Percentiles rank a stretch among this genome's conserved stretches.
phyloP scores from a whole-genome alignment of 495 filamentous ascomycete species.

The Cercophora samala region DNA sequence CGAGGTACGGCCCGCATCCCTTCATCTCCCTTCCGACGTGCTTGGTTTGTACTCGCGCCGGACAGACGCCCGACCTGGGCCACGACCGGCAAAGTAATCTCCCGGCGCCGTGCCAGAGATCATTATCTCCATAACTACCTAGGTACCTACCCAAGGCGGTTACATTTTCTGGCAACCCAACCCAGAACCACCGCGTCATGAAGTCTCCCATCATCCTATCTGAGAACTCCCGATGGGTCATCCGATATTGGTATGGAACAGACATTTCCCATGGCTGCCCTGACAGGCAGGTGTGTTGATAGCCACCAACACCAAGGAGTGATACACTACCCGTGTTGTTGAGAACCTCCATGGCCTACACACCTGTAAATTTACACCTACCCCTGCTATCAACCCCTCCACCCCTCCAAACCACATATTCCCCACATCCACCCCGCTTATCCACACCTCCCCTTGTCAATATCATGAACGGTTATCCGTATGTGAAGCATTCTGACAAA shows the following conservation, averaged over 20 bases:
- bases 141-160: too few relatives aligned
- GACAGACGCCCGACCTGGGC: background rate
- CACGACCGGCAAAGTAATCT: conserved; percentile 10
- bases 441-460: background rate
- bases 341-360: background rate
- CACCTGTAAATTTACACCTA: background rate
- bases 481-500: background rate
- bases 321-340: background rate
- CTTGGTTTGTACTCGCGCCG: conserved; percentile 10
- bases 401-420: background rate
- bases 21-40: conserved; percentile 13
- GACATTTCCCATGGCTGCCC: background rate
- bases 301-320: background rate
- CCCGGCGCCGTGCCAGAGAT: background rate
- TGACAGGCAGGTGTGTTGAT: background rate
- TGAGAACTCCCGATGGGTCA: background rate
- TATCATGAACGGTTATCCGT: background rate
- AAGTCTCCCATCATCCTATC: background rate
- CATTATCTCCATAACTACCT: background rate
- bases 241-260: background rate
- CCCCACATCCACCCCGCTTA: conserved; percentile 1
- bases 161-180: background rate
- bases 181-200: too few relatives aligned
- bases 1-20: conserved; percentile 7
- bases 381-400: background rate